phyloP scores from a whole-genome alignment of 1,284 basidiomycete genomes.

The Puccinia sorghi region DNA sequence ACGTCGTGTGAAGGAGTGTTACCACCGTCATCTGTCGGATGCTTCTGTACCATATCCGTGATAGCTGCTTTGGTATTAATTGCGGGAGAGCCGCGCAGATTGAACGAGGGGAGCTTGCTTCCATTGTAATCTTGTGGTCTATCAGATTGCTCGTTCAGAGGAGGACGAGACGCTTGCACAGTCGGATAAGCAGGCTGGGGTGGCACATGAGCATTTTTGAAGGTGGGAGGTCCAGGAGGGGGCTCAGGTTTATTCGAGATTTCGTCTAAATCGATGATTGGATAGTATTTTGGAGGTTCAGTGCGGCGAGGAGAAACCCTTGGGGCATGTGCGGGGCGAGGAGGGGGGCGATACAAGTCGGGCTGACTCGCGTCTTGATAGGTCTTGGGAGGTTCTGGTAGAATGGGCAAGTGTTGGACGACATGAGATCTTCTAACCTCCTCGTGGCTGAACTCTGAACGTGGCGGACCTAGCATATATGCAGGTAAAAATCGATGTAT shows the following conservation, averaged over 20 bases:
- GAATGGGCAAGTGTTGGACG: not conserved
- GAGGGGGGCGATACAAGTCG: constrained; percentile 38
- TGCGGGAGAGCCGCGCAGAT: not conserved
- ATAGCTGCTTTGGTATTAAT: not conserved
- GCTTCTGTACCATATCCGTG: not conserved
- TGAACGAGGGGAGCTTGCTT: not conserved
- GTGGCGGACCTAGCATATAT: not conserved
- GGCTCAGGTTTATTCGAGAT: constrained; percentile 5
- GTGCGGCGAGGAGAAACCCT: constrained; percentile 21
- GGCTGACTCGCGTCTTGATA: not conserved
- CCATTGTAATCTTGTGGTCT: not conserved
- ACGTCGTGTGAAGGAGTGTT: too few relatives aligned
- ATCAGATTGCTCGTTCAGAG: not conserved
- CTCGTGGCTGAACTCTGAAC: not conserved
- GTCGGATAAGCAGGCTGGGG: not conserved
- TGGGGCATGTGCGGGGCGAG: not conserved
- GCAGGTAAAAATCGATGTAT: not conserved
- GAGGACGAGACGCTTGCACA: not conserved
- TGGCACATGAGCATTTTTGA: not conserved
- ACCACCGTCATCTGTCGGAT: not conserved
- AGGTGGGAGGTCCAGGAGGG: not conserved
- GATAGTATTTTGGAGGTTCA: not conserved
- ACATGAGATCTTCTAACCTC: constrained; percentile 18
- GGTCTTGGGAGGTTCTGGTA: constrained; percentile 10
- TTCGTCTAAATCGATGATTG: constrained; percentile 36